Percentiles rank a stretch among this genome's conserved stretches.
Evolutionary conservation across 345 rosid genomes (phyloP).

Genomic region (Crucihimalaya himalaica): DNA sequence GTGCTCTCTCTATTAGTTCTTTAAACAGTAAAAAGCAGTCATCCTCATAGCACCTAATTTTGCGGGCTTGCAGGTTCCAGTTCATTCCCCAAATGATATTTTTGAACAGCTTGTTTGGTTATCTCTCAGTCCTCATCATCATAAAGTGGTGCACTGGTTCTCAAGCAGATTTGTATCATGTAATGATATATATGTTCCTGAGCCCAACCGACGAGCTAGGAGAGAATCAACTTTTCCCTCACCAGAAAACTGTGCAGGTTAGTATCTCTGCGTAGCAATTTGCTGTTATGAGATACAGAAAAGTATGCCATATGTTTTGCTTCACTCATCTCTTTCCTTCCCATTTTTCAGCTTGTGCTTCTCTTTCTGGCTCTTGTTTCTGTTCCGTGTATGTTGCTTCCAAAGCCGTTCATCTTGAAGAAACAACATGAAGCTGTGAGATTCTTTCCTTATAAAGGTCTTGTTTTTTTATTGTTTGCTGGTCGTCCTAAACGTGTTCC

Average conservation of each 20-base stretch:
- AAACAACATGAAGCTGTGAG: conserved; percentile 77
- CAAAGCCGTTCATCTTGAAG: conserved; percentile 90
- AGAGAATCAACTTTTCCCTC: conserved; percentile 83
- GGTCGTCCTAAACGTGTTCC: not conserved
- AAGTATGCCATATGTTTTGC: not conserved
- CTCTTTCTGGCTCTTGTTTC: conserved; percentile 83
- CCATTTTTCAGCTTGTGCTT: conserved; percentile 58
- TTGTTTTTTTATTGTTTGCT: not conserved
- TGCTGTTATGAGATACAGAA: conserved; percentile 12
- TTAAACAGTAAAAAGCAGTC: not conserved
- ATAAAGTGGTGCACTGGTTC: conserved; percentile 94
- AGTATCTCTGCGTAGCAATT: not conserved
- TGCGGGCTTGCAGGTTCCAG: conserved; percentile 67
- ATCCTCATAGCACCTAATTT: not conserved
- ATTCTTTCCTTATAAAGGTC: not conserved
- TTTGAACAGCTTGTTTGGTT: conserved; percentile 88
- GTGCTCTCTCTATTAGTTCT: not conserved
- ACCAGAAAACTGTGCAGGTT: conserved; percentile 80
- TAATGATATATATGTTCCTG: conserved; percentile 95
- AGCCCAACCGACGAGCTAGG: conserved; percentile 92
- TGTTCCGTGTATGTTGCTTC: conserved; percentile 96
- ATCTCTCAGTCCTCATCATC: conserved; percentile 76
- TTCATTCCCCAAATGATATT: conserved; percentile 95
- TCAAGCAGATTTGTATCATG: conserved; percentile 87
- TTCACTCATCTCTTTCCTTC: not conserved